Percentiles rank a stretch among this genome's conserved stretches.
Evolutionary conservation across 495 filamentous ascomycete species (phyloP).

Genomic region (Podospora pseudoanserina): DNA sequence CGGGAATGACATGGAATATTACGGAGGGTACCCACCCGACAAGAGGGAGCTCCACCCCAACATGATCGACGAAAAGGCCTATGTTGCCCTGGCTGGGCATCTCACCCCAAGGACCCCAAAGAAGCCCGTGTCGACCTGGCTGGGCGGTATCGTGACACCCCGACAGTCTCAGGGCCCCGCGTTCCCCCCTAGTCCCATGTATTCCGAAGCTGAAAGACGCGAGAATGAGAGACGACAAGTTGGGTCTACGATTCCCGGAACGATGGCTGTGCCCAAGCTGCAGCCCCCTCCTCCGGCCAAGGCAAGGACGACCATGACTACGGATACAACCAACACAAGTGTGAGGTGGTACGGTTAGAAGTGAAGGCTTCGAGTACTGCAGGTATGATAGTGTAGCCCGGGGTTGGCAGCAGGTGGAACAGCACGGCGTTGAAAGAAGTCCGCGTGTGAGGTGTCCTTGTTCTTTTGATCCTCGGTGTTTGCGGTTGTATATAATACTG

Average conservation of each 20-base stretch:
- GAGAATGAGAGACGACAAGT: no score
- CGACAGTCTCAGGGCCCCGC: slow-evolving; percentile 18
- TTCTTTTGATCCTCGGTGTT: neutral
- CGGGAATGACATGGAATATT: slow-evolving; percentile 19
- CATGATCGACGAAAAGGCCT: slow-evolving; percentile 25
- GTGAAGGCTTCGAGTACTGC: neutral
- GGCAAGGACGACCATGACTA: slow-evolving; percentile 22
- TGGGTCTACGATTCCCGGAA: slow-evolving; percentile 8
- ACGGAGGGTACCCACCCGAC: neutral
- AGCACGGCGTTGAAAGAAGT: no score
- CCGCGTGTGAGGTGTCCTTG: no score
- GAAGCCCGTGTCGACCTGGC: slow-evolving; percentile 22
- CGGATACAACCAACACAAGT: slow-evolving; percentile 18
- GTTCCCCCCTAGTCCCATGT: slow-evolving; percentile 13
- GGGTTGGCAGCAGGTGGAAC: neutral
- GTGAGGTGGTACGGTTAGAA: slow-evolving; percentile 16
- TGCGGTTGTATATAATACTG: neutral
- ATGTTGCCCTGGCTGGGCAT: slow-evolving; percentile 20
- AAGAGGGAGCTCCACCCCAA: neutral
- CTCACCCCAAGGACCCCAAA: slow-evolving; percentile 12
- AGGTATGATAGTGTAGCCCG: neutral
- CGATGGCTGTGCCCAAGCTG: slow-evolving; percentile 4
- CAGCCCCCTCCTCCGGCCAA: slow-evolving; percentile 16
- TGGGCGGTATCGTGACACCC: slow-evolving; percentile 22
- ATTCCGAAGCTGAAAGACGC: neutral